Conservation (phyloP, 1,284 basidiomycete genomes). For the Macrocystidia cucumis region DNA sequence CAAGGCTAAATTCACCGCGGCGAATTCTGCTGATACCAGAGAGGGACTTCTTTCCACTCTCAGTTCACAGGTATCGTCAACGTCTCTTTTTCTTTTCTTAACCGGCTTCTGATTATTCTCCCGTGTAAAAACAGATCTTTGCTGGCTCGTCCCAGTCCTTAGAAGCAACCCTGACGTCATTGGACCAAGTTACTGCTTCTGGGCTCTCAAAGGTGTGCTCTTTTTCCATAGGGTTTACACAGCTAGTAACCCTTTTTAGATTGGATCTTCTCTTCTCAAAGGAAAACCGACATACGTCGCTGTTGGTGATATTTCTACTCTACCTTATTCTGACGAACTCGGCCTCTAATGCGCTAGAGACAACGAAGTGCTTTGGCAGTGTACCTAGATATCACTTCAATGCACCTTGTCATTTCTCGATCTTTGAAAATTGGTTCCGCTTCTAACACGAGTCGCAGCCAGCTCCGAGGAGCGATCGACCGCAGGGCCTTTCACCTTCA, state of each 20-base stretch:
- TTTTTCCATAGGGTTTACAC: constrained; percentile 1
- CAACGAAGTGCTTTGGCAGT: too few species aligned
- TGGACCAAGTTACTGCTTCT: constrained; percentile 55
- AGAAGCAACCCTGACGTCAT: constrained; percentile 43
- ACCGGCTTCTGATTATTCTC: constrained; percentile 4
- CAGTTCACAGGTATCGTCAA: constrained; percentile 49
- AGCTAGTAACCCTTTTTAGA: constrained; percentile 25
- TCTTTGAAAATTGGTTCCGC: too few species aligned
- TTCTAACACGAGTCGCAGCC: too few species aligned
- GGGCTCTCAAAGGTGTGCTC: constrained; percentile 55
- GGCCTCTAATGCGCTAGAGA: constrained; percentile 68
- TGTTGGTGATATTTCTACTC: constrained; percentile 66
- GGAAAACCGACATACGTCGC: constrained; percentile 82
- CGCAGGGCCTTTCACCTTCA: too few species aligned
- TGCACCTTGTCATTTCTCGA: too few species aligned
- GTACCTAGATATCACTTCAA: too few species aligned
- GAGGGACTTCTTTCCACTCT: constrained; percentile 61
- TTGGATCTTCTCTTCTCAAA: constrained; percentile 47
- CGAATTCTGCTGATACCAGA: constrained; percentile 59
- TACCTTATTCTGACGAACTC: constrained; percentile 83
- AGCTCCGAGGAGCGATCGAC: too few species aligned
- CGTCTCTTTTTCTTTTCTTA: constrained; percentile 9
- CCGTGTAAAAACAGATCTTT: constrained; percentile 46
- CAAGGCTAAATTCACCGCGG: constrained; percentile 82
- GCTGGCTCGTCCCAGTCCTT: constrained; percentile 44